A percentile compares a stretch with the other conserved stretches of the same genome.
Conservation (phyloP, 1,284 basidiomycete species). For the Malassezia psittaci region DNA sequence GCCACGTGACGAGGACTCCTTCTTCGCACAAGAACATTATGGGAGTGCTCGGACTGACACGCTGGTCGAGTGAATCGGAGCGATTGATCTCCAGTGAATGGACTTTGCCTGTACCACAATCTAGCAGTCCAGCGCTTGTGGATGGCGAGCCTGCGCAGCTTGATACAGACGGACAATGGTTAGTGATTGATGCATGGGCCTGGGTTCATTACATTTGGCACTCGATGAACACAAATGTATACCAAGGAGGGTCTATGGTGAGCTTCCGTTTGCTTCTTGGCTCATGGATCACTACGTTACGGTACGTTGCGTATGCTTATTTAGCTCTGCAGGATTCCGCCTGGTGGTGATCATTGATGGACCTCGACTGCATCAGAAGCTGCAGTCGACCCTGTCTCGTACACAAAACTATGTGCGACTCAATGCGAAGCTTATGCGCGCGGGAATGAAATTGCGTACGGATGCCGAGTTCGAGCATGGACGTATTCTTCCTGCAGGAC, state of each 20-base stretch:
- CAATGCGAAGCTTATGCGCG: slow-evolving; percentile 18
- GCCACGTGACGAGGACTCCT: background rate
- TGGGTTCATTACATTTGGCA: slow-evolving; percentile 20
- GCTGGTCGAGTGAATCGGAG: slow-evolving; percentile 16
- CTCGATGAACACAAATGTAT: slow-evolving; percentile 20
- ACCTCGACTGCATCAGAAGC: slow-evolving; percentile 17
- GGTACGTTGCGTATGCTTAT: background rate
- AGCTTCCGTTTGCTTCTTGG: slow-evolving; percentile 9
- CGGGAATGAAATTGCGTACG: slow-evolving; percentile 13
- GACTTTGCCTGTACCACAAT: slow-evolving; percentile 11
- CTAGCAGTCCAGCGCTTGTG: slow-evolving; percentile 1
- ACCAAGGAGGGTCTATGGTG: slow-evolving; percentile 16
- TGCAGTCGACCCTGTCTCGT: slow-evolving; percentile 10
- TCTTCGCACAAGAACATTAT: slow-evolving; percentile 3
- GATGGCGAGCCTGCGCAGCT: slow-evolving; percentile 13
- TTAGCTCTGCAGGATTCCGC: slow-evolving; percentile 9
- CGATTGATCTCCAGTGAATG: slow-evolving; percentile 16
- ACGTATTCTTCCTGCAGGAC: slow-evolving; percentile 15
- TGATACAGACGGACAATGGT: slow-evolving; percentile 14
- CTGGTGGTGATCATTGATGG: slow-evolving; percentile 16
- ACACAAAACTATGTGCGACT: slow-evolving; percentile 18
- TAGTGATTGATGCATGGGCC: slow-evolving; percentile 18
- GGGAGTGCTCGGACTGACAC: slow-evolving; percentile 18
- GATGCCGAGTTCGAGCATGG: slow-evolving; percentile 16
- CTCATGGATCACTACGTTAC: slow-evolving; percentile 11